Percentiles rank a stretch among this genome's conserved stretches.
Evolutionary conservation across 1,139 yeast genomes (phyloP).

Genomic region (Kodamaea sp.): DNA sequence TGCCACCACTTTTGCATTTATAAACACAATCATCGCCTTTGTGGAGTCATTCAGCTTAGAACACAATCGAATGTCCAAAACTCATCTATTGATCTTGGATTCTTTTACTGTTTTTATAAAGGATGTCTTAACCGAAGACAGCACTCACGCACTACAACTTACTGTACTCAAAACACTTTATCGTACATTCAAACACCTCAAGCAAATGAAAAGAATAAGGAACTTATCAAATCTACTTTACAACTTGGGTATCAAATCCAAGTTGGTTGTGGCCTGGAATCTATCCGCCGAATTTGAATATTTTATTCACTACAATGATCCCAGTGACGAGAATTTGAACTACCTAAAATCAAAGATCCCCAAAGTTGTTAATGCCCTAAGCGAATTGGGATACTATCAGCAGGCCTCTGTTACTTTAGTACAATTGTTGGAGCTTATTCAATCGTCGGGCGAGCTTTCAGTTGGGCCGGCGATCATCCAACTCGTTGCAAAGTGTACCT

Average conservation of each 20-base stretch:
- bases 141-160: slow-evolving; percentile 4
- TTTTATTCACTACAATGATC: slow-evolving; percentile 15
- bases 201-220: slow-evolving; percentile 29
- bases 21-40: slow-evolving; percentile 8
- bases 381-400: slow-evolving; percentile 1
- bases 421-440: not conserved
- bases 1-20: slow-evolving; percentile 8
- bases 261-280: slow-evolving; percentile 13
- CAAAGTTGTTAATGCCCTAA: slow-evolving; percentile 16
- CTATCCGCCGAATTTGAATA: slow-evolving; percentile 24
- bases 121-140: slow-evolving; percentile 7
- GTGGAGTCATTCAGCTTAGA: slow-evolving; percentile 3
- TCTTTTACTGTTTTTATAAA: slow-evolving; percentile 21
- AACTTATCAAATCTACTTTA: slow-evolving; percentile 28
- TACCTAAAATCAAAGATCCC: slow-evolving; percentile 19
- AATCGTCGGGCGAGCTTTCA: not conserved
- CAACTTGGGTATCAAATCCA: slow-evolving; percentile 12
- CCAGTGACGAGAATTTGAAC: slow-evolving; percentile 13
- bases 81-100: slow-evolving; percentile 26
- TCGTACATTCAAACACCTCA: slow-evolving; percentile 18
- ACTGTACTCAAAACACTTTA: slow-evolving; percentile 11
- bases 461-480: slow-evolving; percentile 11
- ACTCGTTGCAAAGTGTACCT: slow-evolving; percentile 12
- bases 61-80: slow-evolving; percentile 14
- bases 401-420: not conserved